phyloP scores from a whole-genome alignment of 2,329 filamentous ascomycete species.

The Colletotrichum salicis region DNA sequence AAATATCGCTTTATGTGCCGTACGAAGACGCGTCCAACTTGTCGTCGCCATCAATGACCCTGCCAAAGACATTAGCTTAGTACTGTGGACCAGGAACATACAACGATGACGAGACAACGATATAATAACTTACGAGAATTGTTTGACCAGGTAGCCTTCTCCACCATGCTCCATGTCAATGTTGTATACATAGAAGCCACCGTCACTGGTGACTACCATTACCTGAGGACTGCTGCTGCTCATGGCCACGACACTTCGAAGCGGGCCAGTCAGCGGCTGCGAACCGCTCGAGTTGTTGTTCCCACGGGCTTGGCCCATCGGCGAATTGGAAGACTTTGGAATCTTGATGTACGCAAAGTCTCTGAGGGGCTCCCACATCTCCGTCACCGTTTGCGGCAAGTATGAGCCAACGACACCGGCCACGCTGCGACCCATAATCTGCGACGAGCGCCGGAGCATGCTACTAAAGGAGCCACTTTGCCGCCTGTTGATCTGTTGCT shows the following conservation, averaged over 20 bases:
- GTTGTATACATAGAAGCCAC: conserved; percentile 93
- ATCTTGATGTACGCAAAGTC: conserved; percentile 98
- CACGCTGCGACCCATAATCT: conserved; percentile 89
- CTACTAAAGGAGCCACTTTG: conserved; percentile 85
- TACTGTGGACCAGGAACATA: neutral
- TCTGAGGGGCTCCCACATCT: conserved; percentile 95
- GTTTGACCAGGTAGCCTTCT: conserved; percentile 89
- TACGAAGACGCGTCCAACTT: conserved; percentile 63
- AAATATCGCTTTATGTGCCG: conserved; percentile 42
- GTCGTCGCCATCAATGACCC: conserved; percentile 66
- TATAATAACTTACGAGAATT: conserved; percentile 80
- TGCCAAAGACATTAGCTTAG: conserved; percentile 39
- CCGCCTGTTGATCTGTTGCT: conserved; percentile 51
- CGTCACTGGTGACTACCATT: conserved; percentile 98
- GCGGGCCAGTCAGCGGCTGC: conserved; percentile 55
- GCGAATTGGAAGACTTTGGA: conserved; percentile 65
- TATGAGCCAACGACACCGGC: conserved; percentile 92
- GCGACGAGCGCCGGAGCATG: conserved; percentile 92
- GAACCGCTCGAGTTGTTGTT: conserved; percentile 12
- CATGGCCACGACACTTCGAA: conserved; percentile 96
- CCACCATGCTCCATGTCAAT: conserved; percentile 95
- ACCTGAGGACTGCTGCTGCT: conserved; percentile 94
- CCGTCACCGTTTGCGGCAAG: conserved; percentile 89
- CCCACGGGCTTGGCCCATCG: conserved; percentile 40
- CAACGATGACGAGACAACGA: neutral